Evolutionary conservation across 2,329 filamentous ascomycete genomes (phyloP), one percentile per base, ranked within the genome.

Genomic region (Fusarium sp.): DNA sequence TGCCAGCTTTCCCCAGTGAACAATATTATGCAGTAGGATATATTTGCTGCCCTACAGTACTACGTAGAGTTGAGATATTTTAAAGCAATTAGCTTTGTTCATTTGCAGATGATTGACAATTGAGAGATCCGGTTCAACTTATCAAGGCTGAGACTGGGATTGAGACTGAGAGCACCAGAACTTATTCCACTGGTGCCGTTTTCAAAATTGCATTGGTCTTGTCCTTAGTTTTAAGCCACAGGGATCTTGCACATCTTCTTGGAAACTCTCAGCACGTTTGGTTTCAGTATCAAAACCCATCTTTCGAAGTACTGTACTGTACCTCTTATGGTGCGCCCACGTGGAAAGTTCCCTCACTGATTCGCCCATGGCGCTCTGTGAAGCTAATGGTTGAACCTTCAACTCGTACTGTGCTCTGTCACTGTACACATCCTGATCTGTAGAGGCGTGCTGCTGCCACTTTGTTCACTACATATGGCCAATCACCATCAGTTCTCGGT

Each of bases 301-400:
- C 37, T 25, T 50, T 53, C 46, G 18, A 58, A 58, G 41, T 45
- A 59, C n/a, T n/a, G n/a, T n/a, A n/a, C n/a, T n/a, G n/a, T n/a
- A n/a, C 52, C 47, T 52, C 29, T 51, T 43, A n/a, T 33, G 58
- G 62, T 63, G 60, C 66, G 72, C 60, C 56, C 70, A 72, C 67
- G 60, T 71, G 69, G 64, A 59, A 65, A 33, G 46, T 21, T 42
- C 43, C 23, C 33, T 27, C n/a, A 31, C 35, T 73, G 69, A 74
- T 74, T 74, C 62, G 69, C 43, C 54, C 33, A 47, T 29, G 9
- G 27, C 46, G 31, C 25, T 20, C 54, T 27, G 42, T 62, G 43
- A 74, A 70, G 63, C 66, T 61, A 54, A 59, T 42, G 54, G 56
- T 64, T 59, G 55, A 58, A 49, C 27, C 42, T 41, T 58, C 41